Base-by-base conservation (phyloP, 1,284 basidiomycete species). In the Xerocomus minutiporus region DNA sequence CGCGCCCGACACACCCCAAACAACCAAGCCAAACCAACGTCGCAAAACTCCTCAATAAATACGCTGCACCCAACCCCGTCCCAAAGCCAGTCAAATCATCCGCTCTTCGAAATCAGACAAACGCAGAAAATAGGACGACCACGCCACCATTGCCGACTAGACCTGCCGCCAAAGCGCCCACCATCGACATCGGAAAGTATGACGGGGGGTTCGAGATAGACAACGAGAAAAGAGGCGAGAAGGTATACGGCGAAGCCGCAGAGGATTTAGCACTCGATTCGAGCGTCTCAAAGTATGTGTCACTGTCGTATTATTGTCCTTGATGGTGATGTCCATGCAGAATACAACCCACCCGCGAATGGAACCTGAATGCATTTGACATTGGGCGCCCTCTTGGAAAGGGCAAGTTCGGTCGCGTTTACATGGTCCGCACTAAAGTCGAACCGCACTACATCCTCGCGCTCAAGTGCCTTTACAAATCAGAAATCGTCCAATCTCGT, bases 401-500 rank as follows among this genome's bases (percentile, higher is more conserved):
- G 70, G 97, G 97, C 55, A 98, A 98, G 74, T 99, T 99, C 63
- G 97, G 97, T 0, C 90, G 94, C 0, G 97, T 99, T 26, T 99
- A 99, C 78, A 94, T 99, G 84, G 94, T 97, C 39, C 86, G 96
- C 48, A 99, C 97, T 4, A 94, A 93, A 66, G 71, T 76, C 52
- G 82, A 87, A 57, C 91, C 92, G 0, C 83, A 85, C 57, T 99
- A 94, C 76, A 97, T 98, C 65, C 84, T 99, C 61, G 97, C 96
- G 8, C 84, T 99, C 71, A 99, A 99, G 73, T 95, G 92, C 61
- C 78, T 98, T 54, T 97, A 97, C 80, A 99, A 99, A 75, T 88
- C 90, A 50, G 96, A 99, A 73, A 88, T 98, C 62, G 82, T 97
- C 52, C 80, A 89, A 62, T 85, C 84, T 55, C 83, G 84, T 61